Evolutionary conservation across 2,329 filamentous ascomycete species (phyloP).

Genomic region (Corynespora cassiicola): DNA sequence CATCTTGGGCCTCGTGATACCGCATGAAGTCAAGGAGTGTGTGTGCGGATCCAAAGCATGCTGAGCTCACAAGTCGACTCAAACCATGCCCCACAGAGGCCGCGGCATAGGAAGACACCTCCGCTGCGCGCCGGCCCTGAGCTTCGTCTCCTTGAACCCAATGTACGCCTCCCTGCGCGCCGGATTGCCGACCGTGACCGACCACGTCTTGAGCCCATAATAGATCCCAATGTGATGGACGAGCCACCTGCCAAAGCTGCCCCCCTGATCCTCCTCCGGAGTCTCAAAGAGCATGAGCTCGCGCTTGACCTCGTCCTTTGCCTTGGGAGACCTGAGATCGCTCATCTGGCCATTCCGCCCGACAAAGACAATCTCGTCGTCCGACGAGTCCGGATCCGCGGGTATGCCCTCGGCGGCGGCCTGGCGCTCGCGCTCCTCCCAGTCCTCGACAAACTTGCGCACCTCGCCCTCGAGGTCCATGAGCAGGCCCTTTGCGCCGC

Average conservation of each 20-base stretch:
- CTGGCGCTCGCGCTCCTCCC: constrained; percentile 61
- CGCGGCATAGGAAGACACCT: constrained; percentile 36
- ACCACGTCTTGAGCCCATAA: constrained; percentile 86
- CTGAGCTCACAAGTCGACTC: too few relatives aligned
- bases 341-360: constrained; percentile 71
- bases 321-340: constrained; percentile 59
- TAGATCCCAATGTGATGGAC: constrained; percentile 92
- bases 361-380: constrained; percentile 93
- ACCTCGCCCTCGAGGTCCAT: constrained; percentile 87
- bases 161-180: constrained; percentile 83
- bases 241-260: constrained; percentile 89
- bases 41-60: not conserved
- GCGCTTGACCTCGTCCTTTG: constrained; percentile 60
- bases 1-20: too few relatives aligned
- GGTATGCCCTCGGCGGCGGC: constrained; percentile 53
- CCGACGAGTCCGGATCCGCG: constrained; percentile 61
- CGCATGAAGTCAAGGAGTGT: not conserved
- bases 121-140: constrained; percentile 21
- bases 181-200: constrained; percentile 74
- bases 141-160: constrained; percentile 65
- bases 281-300: constrained; percentile 83
- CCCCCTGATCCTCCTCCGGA: constrained; percentile 74
- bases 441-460: constrained; percentile 72
- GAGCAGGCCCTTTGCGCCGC: constrained; percentile 79
- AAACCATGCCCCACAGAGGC: constrained; percentile 45